phyloP scores from a whole-genome alignment of 257 asterid species.

The Solanum etuberosum region DNA sequence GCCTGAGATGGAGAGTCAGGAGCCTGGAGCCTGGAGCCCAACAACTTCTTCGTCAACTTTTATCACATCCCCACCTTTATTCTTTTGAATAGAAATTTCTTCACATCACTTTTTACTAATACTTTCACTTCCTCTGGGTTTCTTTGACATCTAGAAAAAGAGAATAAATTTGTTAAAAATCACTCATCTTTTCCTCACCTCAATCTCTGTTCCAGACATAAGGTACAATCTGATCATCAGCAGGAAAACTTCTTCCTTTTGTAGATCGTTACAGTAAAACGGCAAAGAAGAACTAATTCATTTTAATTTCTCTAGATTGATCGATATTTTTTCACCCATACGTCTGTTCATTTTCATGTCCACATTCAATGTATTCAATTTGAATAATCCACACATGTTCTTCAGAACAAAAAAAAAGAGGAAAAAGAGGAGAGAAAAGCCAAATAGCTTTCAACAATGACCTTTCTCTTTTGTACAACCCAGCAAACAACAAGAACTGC shows the following conservation, averaged over 20 bases:
- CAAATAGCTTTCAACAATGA: background rate
- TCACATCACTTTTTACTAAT: background rate
- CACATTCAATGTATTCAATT: background rate
- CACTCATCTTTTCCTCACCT: background rate
- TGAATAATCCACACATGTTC: background rate
- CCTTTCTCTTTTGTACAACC: background rate
- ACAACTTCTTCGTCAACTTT: background rate
- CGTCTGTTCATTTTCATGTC: background rate
- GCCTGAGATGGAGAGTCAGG: background rate
- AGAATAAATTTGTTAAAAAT: background rate
- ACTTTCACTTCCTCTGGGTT: background rate
- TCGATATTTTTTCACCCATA: background rate
- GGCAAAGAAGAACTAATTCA: background rate
- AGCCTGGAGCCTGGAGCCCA: background rate
- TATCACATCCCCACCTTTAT: background rate
- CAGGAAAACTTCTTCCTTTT: background rate
- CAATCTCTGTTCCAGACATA: background rate
- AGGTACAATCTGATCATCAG: background rate
- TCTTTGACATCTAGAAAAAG: background rate
- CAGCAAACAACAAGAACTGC: background rate
- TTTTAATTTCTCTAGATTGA: background rate
- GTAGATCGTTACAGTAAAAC: background rate
- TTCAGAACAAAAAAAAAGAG: background rate
- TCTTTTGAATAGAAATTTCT: background rate
- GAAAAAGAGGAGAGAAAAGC: background rate